phyloP scores from a whole-genome alignment of 768 basidiomycete genomes.

The Mycena haematopus region DNA sequence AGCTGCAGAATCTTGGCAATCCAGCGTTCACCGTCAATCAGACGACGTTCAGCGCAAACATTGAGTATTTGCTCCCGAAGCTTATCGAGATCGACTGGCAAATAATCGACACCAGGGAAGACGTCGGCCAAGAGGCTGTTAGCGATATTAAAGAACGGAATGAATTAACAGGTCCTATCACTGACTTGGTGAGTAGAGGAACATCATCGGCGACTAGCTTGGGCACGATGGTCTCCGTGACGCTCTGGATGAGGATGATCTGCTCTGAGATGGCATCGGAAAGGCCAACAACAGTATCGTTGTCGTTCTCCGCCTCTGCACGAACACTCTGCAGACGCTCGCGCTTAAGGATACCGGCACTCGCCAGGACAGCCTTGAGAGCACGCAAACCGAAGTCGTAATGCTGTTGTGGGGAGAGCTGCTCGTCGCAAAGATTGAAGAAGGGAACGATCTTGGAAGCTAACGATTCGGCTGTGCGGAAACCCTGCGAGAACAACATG shows the following conservation, averaged over 20 bases:
- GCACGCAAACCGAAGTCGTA: constrained; percentile 99
- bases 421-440: constrained; percentile 98
- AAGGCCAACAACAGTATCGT: constrained; percentile 54
- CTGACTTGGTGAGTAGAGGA: constrained; percentile 87
- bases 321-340: constrained; percentile 70
- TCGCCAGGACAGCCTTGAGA: constrained; percentile 93
- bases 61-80: constrained; percentile 85
- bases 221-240: constrained; percentile 97
- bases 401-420: constrained; percentile 95
- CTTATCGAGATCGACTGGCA: constrained; percentile 86
- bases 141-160: constrained; percentile 4
- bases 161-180: neutral
- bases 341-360: constrained; percentile 97
- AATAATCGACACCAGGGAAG: constrained; percentile 94
- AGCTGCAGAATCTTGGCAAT: constrained; percentile 95
- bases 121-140: constrained; percentile 90
- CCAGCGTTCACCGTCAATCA: constrained; percentile 91
- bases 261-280: constrained; percentile 87
- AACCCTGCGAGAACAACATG: constrained; percentile 99
- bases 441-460: constrained; percentile 99
- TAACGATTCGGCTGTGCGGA: constrained; percentile 96
- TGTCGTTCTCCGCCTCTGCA: constrained; percentile 45
- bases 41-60: constrained; percentile 85
- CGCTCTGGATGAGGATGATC: constrained; percentile 97
- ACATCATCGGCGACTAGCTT: constrained; percentile 98